Evolutionary conservation across 2,329 filamentous ascomycete species (phyloP), one percentile per base, ranked within the genome.

Genomic region (Neocucurbitaria cava): DNA sequence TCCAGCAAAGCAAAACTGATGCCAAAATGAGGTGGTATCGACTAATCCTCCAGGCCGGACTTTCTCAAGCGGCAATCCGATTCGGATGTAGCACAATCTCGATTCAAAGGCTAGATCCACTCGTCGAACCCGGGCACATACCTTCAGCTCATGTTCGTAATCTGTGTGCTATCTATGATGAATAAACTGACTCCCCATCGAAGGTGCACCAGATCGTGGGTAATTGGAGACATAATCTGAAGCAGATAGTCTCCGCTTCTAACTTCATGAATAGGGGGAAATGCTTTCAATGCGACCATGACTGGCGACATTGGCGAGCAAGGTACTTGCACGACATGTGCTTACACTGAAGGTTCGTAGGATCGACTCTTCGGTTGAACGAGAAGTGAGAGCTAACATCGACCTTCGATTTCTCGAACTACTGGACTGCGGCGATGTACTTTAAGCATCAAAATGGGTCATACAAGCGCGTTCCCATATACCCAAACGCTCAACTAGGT

Each of bases 351-450:
- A 56, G 66, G 55, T 55, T 42, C 1, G 20, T n/a, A 8, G 6
- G 24, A 5, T 5, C 9, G 5, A 26, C 24, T 5, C 5, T 2
- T 5, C 5, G 24, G 9, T 9, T 26, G 2, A 26, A 26, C 35
- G 24, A 26, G 24, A 5, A 9, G 5, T 9, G 24, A 26, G 24
- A 26, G 9, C 2, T 26, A 26, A 26, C 24, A 26, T 26, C 24
- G 24, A 26, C 24, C 24, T 26, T 26, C 5, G 24, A 26, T 2
- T 59, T 64, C 30, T 65, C 63, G 20, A 73, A 69, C 46, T 72
- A 71, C 52, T 71, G 68, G 69, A 70, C 68, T 2, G 69, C 71
- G 0, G 59, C 61, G 8, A 65, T 73, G 57, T 74, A 66, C 56
- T 72, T 71, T 53, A 59, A 49, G 41, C 61, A 67, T 30, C 49